These are phyloP conservation scores for Hyphodiscus hymeniophilus DNA, from an alignment of 495 filamentous ascomycete species.

Conservation along the genomic window DNA sequence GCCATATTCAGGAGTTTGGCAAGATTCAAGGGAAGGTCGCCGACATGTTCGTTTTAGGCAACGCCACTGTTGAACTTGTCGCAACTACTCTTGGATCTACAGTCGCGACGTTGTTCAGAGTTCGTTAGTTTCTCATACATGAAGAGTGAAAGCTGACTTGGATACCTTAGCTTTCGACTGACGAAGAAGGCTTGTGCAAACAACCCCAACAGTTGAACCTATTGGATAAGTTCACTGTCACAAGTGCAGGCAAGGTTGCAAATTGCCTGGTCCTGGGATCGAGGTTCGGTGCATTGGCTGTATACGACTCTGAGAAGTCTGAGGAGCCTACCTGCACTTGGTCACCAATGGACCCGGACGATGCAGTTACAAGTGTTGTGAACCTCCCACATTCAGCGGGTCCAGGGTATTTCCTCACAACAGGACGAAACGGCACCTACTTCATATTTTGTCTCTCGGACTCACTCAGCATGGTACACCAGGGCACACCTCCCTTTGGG, in stretches of 20 bases:
- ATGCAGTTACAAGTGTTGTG: conserved; percentile 63
- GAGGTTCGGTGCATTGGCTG: conserved; percentile 48
- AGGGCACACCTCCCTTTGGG: conserved; percentile 44
- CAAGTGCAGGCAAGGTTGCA: conserved; percentile 15
- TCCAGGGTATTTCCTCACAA: conserved; percentile 47
- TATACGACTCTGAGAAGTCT: conserved; percentile 34
- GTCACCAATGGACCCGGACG: conserved; percentile 26
- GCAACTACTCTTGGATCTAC: conserved; percentile 19
- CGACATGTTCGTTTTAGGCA: conserved; percentile 16
- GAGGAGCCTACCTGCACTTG: conserved; percentile 2
- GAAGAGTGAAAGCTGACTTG: too few species aligned
- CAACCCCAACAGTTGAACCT: too few species aligned
- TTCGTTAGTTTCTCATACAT: too few species aligned
- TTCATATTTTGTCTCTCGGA: conserved; percentile 42
- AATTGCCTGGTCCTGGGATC: conserved; percentile 56
- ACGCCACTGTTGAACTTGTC: conserved; percentile 6
- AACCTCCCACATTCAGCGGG: conserved; percentile 22
- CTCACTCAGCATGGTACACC: conserved; percentile 12
- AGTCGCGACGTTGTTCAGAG: conserved; percentile 16
- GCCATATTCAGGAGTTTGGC: conserved; percentile 14
- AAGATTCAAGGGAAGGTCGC: conserved; percentile 39
- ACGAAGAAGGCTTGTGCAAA: too few species aligned
- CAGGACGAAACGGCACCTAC: conserved; percentile 67
- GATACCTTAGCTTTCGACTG: too few species aligned
- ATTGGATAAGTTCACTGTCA: conserved; percentile 17